Evolutionary conservation across 1,284 basidiomycete species (phyloP), one percentile per base, ranked within the genome.

Genomic region (Cutaneotrichosporon sp.): DNA sequence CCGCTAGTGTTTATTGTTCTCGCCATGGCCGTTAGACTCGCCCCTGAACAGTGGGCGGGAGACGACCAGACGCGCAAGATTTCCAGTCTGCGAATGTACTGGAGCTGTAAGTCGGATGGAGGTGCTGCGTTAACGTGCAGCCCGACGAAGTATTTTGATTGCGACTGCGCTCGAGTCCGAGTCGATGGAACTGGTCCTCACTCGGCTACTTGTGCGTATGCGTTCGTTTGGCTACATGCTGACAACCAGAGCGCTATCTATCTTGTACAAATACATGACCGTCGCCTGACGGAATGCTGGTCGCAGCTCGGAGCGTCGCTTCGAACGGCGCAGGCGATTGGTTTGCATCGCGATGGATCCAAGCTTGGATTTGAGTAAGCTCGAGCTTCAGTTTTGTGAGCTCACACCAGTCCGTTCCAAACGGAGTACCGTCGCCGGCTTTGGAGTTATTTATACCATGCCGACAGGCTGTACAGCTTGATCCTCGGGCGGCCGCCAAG

Each of bases 401-500:
- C 23, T 34, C 3, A 45, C 41, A 13, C 1, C 52, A 73, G 90
- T 56, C 82, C 86, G 4, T 80, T 83, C 53, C 84, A 87, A 59
- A 85, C 89, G 4, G 92, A 97, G 76, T 90, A 94, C 63, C 81
- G 93, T 45, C 82, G 92, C 51, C 81, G 92, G 22, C 84, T 96
- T 61, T 97, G 92, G 91, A 87, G 89, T 10, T 90, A 93, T 69
- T 79, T 96, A 4, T 94, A 92, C 68, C 90, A 94, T 68, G 89
- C 89, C 4, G 92, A 97, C 73, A 84, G 90, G 42, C 62, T 72
- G 56, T 73, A 58, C 70, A 89, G 89, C n/a, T 79, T 97, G 61
- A 87, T 91, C 8, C 79, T 97, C 14, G 92, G 92, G 35, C 81
- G 92, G 55, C 92, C 93, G 3, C 87, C 88, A 54, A 92, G 72